Conservation (phyloP, 371 early-diverging fungal genomes). For the Rhizomucor miehei region DNA sequence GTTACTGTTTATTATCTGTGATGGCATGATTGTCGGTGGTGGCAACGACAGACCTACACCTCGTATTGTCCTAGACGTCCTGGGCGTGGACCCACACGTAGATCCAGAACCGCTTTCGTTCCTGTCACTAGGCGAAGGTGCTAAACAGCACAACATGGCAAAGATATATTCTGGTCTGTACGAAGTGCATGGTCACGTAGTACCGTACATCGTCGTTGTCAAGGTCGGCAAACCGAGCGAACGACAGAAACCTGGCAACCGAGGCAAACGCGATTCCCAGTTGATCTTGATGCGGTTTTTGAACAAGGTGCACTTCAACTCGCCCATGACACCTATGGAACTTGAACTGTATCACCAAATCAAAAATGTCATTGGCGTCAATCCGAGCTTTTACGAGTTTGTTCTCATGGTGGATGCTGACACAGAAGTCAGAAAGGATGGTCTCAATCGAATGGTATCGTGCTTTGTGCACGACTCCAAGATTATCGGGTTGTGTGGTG, state of each 20-base stretch:
- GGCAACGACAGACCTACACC: constrained; percentile 92
- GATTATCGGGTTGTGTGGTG: constrained; percentile 87
- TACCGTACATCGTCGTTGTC: constrained; percentile 76
- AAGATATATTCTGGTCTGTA: constrained; percentile 89
- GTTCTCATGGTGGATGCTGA: constrained; percentile 72
- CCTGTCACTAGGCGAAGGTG: constrained; percentile 77
- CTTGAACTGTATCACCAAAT: constrained; percentile 90
- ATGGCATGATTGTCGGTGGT: constrained; percentile 82
- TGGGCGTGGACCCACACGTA: constrained; percentile 71
- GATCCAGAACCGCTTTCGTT: constrained; percentile 83
- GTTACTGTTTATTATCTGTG: constrained; percentile 71
- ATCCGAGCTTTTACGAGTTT: constrained; percentile 66
- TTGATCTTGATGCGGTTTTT: constrained; percentile 83
- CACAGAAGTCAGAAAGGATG: constrained; percentile 68
- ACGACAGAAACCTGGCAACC: constrained; percentile 75
- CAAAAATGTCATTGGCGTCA: too few relatives aligned
- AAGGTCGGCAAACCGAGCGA: constrained; percentile 76
- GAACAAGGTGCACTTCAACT: constrained; percentile 71
- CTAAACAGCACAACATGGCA: constrained; percentile 79
- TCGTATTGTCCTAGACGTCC: constrained; percentile 76
- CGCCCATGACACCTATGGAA: constrained; percentile 88
- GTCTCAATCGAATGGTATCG: constrained; percentile 69
- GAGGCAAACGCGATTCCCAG: constrained; percentile 90
- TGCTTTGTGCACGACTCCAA: constrained; percentile 75
- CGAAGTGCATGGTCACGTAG: constrained; percentile 72